Conservation (phyloP, 78 protist species). For the Chrysochromulina parva region DNA sequence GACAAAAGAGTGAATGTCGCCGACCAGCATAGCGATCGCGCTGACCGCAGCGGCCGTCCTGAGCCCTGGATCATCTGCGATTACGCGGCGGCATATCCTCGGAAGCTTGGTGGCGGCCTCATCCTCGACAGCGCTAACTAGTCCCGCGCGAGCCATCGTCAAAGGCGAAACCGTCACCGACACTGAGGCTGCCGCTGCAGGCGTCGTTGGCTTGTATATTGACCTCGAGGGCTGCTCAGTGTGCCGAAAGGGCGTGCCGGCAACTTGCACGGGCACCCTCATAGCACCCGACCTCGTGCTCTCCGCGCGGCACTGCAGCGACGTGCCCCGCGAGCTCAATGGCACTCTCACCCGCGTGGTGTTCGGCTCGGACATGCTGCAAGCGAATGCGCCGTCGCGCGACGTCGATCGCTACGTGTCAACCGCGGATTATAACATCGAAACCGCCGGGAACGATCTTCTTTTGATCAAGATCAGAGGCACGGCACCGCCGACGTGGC, state of each 20-base stretch:
- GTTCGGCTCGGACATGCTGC: not conserved
- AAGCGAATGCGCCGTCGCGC: not conserved
- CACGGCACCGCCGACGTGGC: not conserved
- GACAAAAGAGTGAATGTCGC: too few relatives aligned
- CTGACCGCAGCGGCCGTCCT: too few relatives aligned
- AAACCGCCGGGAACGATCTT: not conserved
- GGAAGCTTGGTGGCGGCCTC: too few relatives aligned
- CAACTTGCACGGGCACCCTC: slow-evolving; percentile 3
- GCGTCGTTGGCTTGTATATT: not conserved
- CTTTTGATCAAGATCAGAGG: not conserved
- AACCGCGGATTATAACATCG: not conserved
- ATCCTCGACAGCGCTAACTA: too few relatives aligned
- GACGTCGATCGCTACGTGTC: not conserved
- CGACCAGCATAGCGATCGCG: too few relatives aligned
- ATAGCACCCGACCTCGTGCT: not conserved
- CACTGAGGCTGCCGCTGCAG: slow-evolving; percentile 1
- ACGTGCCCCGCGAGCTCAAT: not conserved
- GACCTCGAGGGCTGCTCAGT: not conserved
- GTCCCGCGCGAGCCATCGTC: not conserved
- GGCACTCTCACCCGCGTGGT: not conserved
- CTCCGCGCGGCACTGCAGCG: not conserved
- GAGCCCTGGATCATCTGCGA: too few relatives aligned
- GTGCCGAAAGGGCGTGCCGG: not conserved
- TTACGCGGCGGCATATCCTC: too few relatives aligned
- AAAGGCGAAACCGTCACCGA: not conserved